Conservation (phyloP, 1,284 basidiomycete species). For the Cryptococcus depauperatus region DNA sequence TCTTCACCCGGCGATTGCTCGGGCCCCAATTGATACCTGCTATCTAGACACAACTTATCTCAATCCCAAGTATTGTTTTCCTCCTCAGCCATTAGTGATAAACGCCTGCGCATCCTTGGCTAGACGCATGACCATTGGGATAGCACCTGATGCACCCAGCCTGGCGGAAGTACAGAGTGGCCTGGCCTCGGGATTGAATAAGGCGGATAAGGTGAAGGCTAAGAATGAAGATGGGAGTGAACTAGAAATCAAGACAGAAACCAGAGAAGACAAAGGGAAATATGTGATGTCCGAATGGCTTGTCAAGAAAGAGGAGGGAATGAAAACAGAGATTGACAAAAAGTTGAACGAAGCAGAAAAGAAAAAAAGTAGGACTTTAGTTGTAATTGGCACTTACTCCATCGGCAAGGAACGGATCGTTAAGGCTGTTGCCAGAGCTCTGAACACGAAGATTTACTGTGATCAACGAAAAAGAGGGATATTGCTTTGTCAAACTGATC, state of each 20-base stretch:
- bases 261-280: constrained; percentile 18
- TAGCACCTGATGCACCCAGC: constrained; percentile 18
- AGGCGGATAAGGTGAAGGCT: constrained; percentile 13
- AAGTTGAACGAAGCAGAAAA: constrained; percentile 20
- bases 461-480: constrained; percentile 73
- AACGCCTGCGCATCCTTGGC: constrained; percentile 83
- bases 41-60: constrained; percentile 97
- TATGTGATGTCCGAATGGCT: constrained; percentile 47
- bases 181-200: not conserved
- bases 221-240: constrained; percentile 32
- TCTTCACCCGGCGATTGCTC: constrained; percentile 67
- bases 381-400: constrained; percentile 90
- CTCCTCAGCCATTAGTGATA: constrained; percentile 86
- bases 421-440: constrained; percentile 78
- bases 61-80: constrained; percentile 88
- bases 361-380: constrained; percentile 49
- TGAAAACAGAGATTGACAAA: constrained; percentile 35
- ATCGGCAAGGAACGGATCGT: constrained; percentile 97
- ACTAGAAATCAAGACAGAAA: constrained; percentile 19
- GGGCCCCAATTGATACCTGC: constrained; percentile 71
- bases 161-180: constrained; percentile 38
- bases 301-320: constrained; percentile 37
- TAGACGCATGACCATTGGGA: constrained; percentile 50
- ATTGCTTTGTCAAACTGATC: constrained; percentile 69
- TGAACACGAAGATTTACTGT: constrained; percentile 83